Conservation (phyloP, 2,329 filamentous ascomycete species). For the Huntiella savannae region DNA sequence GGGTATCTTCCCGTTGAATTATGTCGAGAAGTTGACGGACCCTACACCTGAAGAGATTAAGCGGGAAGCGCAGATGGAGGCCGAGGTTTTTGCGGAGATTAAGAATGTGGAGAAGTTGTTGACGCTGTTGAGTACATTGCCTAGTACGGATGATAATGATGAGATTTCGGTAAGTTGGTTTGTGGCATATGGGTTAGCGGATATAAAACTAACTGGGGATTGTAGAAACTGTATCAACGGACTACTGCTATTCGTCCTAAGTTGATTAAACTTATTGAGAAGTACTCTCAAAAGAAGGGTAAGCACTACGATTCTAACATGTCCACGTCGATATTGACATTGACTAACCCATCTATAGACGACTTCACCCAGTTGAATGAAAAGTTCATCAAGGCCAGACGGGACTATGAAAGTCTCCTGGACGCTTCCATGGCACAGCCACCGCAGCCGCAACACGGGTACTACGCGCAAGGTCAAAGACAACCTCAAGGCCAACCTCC, state of each 20-base stretch:
- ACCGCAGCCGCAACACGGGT: conserved; percentile 48
- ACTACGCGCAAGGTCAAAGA: conserved; percentile 47
- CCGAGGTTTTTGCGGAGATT: conserved; percentile 45
- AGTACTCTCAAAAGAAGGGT: conserved; percentile 99
- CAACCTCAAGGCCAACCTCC: conserved; percentile 19
- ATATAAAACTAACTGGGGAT: conserved; percentile 2
- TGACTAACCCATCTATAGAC: conserved; percentile 34
- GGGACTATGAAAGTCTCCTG: conserved; percentile 89
- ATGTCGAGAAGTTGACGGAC: conserved; percentile 92
- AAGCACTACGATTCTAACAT: conserved; percentile 12
- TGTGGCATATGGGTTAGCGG: neutral
- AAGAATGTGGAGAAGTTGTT: conserved; percentile 53
- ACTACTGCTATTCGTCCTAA: conserved; percentile 90
- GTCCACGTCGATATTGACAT: neutral
- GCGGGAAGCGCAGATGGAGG: conserved; percentile 88
- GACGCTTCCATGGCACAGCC: conserved; percentile 94
- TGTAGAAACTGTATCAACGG: conserved; percentile 64
- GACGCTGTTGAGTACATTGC: conserved; percentile 70
- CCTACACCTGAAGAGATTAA: conserved; percentile 88
- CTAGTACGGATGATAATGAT: conserved; percentile 81
- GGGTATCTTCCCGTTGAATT: conserved; percentile 95
- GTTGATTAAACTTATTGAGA: conserved; percentile 92
- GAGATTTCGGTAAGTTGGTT: conserved; percentile 58
- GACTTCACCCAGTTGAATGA: conserved; percentile 98
- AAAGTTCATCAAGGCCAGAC: conserved; percentile 95